These are phyloP conservation scores for Amanita jacksonii DNA, from an alignment of 768 basidiomycete species.

Conservation along the genomic window DNA sequence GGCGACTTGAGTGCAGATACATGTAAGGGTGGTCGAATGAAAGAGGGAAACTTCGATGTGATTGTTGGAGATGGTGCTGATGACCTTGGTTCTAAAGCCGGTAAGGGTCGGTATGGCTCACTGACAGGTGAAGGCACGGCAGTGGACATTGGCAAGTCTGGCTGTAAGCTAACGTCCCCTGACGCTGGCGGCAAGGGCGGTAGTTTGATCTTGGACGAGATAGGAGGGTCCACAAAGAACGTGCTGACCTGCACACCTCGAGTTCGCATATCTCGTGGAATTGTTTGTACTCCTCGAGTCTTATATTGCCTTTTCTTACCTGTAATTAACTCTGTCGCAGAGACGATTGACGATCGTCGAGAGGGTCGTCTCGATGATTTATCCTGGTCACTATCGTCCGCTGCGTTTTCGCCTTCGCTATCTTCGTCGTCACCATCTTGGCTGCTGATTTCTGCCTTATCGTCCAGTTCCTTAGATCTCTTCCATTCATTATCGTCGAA, in stretches of 20 bases:
- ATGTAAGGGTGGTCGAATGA: neutral
- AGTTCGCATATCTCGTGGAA: slow-evolving; percentile 39
- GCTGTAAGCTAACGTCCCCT: slow-evolving; percentile 16
- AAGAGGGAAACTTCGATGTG: too few species aligned
- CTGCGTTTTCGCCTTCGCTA: slow-evolving; percentile 52
- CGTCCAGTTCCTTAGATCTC: slow-evolving; percentile 32
- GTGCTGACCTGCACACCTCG: slow-evolving; percentile 51
- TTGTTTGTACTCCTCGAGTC: slow-evolving; percentile 65
- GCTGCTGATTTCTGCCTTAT: slow-evolving; percentile 57
- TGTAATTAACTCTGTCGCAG: slow-evolving; percentile 24
- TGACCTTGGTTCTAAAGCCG: neutral
- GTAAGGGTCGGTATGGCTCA: slow-evolving; percentile 1
- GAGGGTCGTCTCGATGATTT: slow-evolving; percentile 19
- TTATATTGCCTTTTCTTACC: slow-evolving; percentile 48
- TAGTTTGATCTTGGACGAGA: slow-evolving; percentile 7
- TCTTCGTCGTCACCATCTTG: slow-evolving; percentile 80
- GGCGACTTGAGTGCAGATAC: neutral
- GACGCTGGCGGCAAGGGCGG: slow-evolving; percentile 15
- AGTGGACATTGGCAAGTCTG: slow-evolving; percentile 16
- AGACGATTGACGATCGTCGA: slow-evolving; percentile 26
- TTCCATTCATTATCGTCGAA: slow-evolving; percentile 33
- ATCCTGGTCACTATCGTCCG: slow-evolving; percentile 29
- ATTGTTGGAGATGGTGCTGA: neutral
- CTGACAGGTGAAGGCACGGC: slow-evolving; percentile 14
- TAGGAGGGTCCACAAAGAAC: slow-evolving; percentile 7